These are phyloP conservation scores for Erysimum pusillum DNA, from an alignment of 441 rosid species.

Conservation along the genomic window DNA sequence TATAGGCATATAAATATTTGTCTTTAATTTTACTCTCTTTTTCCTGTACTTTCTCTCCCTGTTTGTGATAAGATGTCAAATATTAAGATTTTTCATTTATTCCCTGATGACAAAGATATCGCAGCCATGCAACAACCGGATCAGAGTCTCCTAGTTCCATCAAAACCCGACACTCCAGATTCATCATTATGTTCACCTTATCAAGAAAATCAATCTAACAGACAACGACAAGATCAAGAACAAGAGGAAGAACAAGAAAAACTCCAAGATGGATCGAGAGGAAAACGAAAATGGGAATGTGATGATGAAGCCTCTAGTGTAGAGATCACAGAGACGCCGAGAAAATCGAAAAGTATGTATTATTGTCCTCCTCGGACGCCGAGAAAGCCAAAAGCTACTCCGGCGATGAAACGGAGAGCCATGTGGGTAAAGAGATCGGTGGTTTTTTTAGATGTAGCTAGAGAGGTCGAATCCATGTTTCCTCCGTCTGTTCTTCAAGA, in stretches of 20 bases:
- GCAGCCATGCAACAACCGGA: slow-evolving; percentile 49
- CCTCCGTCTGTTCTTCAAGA: slow-evolving; percentile 63
- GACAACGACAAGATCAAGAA: slow-evolving; percentile 22
- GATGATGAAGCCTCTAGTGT: slow-evolving; percentile 39
- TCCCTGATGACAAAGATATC: slow-evolving; percentile 56
- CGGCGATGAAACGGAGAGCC: slow-evolving; percentile 54
- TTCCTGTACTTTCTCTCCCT: slow-evolving; percentile 4
- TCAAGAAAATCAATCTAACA: slow-evolving; percentile 19
- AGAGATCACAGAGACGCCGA: slow-evolving; percentile 47
- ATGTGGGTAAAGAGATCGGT: slow-evolving; percentile 40
- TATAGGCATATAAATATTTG: background rate
- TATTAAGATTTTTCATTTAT: slow-evolving; percentile 47
- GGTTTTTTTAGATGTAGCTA: slow-evolving; percentile 64
- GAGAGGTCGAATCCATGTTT: slow-evolving; percentile 73
- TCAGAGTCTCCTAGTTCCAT: slow-evolving; percentile 47
- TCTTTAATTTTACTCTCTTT: background rate
- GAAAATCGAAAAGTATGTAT: slow-evolving; percentile 5
- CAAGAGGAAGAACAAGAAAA: slow-evolving; percentile 22
- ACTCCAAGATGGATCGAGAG: slow-evolving; percentile 27
- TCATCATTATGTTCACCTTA: slow-evolving; percentile 31
- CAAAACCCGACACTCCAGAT: slow-evolving; percentile 23
- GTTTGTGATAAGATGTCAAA: slow-evolving; percentile 47
- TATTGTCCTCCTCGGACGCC: slow-evolving; percentile 73
- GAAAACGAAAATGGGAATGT: slow-evolving; percentile 48
- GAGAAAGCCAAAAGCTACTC: slow-evolving; percentile 63